Evolutionary conservation across 176 grass and related monocot genomes (phyloP).

Genomic region (Neostapfia colusana): DNA sequence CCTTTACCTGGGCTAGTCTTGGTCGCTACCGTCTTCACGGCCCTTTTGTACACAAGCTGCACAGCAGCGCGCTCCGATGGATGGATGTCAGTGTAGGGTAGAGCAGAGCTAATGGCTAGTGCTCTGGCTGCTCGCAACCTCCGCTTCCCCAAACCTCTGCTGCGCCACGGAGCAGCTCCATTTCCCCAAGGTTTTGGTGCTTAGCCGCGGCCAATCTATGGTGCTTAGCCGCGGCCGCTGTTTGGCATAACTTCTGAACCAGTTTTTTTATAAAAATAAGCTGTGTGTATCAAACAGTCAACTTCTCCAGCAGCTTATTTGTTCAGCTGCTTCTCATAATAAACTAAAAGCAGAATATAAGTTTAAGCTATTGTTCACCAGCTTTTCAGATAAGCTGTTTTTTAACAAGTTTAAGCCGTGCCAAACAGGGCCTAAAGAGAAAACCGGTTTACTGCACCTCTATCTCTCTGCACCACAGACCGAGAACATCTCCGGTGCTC

Average conservation of each 20-base stretch:
- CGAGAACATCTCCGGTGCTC: no score
- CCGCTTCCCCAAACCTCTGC: slow-evolving; percentile 47
- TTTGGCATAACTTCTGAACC: no score
- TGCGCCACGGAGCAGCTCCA: slow-evolving; percentile 44
- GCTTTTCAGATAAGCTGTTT: no score
- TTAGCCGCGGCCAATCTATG: slow-evolving; percentile 32
- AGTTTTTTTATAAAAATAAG: no score
- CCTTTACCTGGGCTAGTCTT: background rate
- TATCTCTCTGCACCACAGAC: background rate
- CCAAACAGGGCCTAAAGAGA: no score
- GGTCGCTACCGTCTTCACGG: slow-evolving; percentile 10
- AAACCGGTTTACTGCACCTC: background rate
- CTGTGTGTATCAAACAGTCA: no score
- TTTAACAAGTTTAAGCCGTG: no score
- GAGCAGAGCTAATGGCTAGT: slow-evolving; percentile 5
- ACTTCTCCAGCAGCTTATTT: no score
- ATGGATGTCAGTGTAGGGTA: slow-evolving; percentile 36
- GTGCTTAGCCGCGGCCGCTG: no score
- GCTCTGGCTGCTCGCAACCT: slow-evolving; percentile 1
- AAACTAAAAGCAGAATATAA: no score
- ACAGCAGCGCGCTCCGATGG: background rate
- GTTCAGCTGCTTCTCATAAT: no score
- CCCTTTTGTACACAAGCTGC: slow-evolving; percentile 39
- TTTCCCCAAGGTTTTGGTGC: slow-evolving; percentile 47
- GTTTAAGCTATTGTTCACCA: no score